Evolutionary conservation across 306 rosid species (phyloP).

Genomic region (Quercus dentata): DNA sequence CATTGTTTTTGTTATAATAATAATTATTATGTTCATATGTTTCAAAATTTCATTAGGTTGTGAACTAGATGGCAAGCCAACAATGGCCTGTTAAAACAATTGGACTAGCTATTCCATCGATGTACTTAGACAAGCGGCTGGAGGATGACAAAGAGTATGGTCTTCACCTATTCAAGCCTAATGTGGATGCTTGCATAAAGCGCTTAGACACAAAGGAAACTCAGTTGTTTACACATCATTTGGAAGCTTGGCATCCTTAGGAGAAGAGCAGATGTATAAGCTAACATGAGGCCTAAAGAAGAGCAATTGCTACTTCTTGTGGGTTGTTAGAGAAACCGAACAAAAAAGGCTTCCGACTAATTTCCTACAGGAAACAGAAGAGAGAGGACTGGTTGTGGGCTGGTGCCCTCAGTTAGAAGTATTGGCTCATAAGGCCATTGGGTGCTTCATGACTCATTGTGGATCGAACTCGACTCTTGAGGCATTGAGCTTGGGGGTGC

Average conservation of each 20-base stretch:
- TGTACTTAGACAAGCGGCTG: slow-evolving; percentile 2
- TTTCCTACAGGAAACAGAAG: not conserved
- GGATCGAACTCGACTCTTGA: slow-evolving; percentile 6
- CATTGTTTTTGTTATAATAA: no score
- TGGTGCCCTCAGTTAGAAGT: slow-evolving; percentile 15
- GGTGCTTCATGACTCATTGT: slow-evolving; percentile 4
- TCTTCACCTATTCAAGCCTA: not conserved
- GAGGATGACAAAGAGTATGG: slow-evolving; percentile 13
- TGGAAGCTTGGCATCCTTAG: not conserved
- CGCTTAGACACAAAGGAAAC: slow-evolving; percentile 3
- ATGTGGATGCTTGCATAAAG: not conserved
- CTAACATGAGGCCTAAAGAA: not conserved
- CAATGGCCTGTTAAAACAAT: slow-evolving; percentile 3
- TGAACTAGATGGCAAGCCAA: not conserved
- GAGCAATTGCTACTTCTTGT: not conserved
- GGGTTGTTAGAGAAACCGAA: slow-evolving; percentile 9
- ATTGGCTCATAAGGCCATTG: not conserved
- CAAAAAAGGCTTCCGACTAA: not conserved
- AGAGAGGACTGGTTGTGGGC: not conserved
- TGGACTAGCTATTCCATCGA: slow-evolving; percentile 8
- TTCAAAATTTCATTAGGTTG: not conserved
- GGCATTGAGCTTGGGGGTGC: slow-evolving; percentile 3
- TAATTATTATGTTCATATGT: no score
- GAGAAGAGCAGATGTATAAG: slow-evolving; percentile 11
- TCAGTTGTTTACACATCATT: not conserved